phyloP scores from a whole-genome alignment of 2,329 filamentous ascomycete genomes.

The Immersiporthe knoxdaviesiana region DNA sequence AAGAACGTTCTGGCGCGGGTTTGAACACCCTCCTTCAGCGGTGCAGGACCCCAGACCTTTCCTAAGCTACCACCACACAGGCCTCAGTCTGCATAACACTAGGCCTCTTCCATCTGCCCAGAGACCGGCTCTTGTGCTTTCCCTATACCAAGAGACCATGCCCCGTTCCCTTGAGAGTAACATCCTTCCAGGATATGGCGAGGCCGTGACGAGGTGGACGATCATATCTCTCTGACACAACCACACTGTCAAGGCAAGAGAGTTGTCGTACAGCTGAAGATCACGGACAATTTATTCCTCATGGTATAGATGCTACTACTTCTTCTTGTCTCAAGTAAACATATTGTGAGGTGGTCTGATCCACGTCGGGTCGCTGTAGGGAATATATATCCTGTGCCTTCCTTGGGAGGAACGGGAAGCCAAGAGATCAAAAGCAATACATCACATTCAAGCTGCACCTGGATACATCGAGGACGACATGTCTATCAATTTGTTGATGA shows the following conservation, averaged over 20 bases:
- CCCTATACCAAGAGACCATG: neutral
- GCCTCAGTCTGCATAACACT: neutral
- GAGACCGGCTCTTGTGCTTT: neutral
- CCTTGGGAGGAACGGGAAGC: neutral
- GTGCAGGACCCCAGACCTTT: neutral
- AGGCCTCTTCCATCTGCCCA: neutral
- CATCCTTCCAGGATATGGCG: neutral
- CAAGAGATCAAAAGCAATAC: neutral
- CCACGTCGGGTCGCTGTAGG: neutral
- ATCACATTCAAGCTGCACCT: neutral
- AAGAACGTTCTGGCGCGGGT: neutral
- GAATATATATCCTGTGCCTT: neutral
- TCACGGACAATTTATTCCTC: neutral
- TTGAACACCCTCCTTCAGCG: neutral
- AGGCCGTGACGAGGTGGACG: neutral
- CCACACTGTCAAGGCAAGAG: neutral
- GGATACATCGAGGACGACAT: neutral
- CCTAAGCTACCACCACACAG: neutral
- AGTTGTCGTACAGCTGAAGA: neutral
- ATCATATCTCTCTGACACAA: neutral
- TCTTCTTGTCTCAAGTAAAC: neutral
- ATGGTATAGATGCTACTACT: too few species aligned
- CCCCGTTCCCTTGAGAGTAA: neutral
- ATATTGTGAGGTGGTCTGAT: neutral
- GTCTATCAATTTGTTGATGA: neutral